A percentile compares a stretch with the other conserved stretches of the same genome.
phyloP scores from a whole-genome alignment of 1,139 yeast species.

The Hansenula sp. region DNA sequence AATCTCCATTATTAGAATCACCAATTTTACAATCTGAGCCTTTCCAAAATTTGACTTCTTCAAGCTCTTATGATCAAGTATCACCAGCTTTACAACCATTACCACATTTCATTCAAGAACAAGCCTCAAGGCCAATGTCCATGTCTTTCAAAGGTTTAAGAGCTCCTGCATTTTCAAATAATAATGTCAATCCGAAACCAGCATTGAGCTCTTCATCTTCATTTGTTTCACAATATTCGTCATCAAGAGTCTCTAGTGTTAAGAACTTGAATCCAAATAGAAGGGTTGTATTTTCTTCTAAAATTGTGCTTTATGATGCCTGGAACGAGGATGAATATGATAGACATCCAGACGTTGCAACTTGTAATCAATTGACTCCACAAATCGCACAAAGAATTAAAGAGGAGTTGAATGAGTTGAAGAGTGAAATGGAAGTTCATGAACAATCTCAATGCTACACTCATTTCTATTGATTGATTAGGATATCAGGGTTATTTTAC shows the following conservation, averaged over 20 bases:
- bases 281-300: slow-evolving; percentile 72
- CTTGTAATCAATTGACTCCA: slow-evolving; percentile 92
- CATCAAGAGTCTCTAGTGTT: background rate
- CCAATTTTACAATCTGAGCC: slow-evolving; percentile 21
- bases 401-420: slow-evolving; percentile 77
- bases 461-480: slow-evolving; percentile 71
- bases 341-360: slow-evolving; percentile 89
- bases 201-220: slow-evolving; percentile 7
- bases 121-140: slow-evolving; percentile 48
- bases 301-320: slow-evolving; percentile 83
- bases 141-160: slow-evolving; percentile 65
- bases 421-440: slow-evolving; percentile 80
- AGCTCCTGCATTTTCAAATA: slow-evolving; percentile 50
- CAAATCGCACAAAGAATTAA: slow-evolving; percentile 81
- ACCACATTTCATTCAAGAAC: slow-evolving; percentile 10
- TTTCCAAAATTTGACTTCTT: background rate
- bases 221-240: slow-evolving; percentile 7
- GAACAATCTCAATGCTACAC: slow-evolving; percentile 75
- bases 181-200: background rate
- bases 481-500: no score
- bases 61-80: slow-evolving; percentile 1
- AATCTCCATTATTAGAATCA: slow-evolving; percentile 4
- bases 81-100: slow-evolving; percentile 19
- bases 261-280: slow-evolving; percentile 2
- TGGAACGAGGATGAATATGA: slow-evolving; percentile 85